These are phyloP conservation scores for Neocatenulostroma microsporum DNA, from an alignment of 2,329 filamentous ascomycete genomes.

Conservation along the genomic window DNA sequence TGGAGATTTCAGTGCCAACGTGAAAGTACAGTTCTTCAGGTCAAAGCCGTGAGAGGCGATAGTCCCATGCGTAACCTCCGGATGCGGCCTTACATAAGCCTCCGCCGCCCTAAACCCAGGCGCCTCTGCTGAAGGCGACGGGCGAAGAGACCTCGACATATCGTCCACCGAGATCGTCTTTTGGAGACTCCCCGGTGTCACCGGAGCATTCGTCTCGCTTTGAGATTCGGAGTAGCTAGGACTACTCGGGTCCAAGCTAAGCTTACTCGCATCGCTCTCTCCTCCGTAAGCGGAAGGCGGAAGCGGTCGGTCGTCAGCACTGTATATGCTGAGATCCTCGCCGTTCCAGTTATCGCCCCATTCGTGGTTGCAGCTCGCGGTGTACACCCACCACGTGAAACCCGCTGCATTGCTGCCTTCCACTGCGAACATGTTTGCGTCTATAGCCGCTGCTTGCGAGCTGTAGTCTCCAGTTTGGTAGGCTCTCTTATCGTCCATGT, in stretches of 20 bases:
- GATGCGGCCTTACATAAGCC: slow-evolving; percentile 81
- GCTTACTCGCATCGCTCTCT: slow-evolving; percentile 41
- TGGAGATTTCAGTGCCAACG: slow-evolving; percentile 58
- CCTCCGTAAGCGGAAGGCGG: slow-evolving; percentile 37
- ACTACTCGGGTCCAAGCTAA: slow-evolving; percentile 43
- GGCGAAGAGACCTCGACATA: slow-evolving; percentile 28
- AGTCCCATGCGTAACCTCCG: slow-evolving; percentile 65
- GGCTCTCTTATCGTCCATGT: slow-evolving; percentile 95
- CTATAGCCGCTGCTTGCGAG: slow-evolving; percentile 84
- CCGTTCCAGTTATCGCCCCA: slow-evolving; percentile 96
- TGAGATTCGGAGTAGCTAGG: slow-evolving; percentile 50
- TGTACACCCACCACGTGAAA: slow-evolving; percentile 85
- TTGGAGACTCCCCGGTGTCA: slow-evolving; percentile 71
- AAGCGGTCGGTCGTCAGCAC: slow-evolving; percentile 65
- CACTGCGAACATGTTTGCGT: slow-evolving; percentile 89
- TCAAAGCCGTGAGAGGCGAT: slow-evolving; percentile 72
- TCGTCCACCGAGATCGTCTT: slow-evolving; percentile 56
- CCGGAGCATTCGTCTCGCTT: slow-evolving; percentile 44
- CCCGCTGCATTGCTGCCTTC: slow-evolving; percentile 79
- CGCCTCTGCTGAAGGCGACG: slow-evolving; percentile 33
- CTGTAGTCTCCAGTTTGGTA: slow-evolving; percentile 95
- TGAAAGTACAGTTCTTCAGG: slow-evolving; percentile 68
- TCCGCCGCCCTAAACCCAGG: slow-evolving; percentile 83
- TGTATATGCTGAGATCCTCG: slow-evolving; percentile 88
- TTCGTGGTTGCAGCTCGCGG: slow-evolving; percentile 71